Base-by-base conservation (phyloP, 2,329 filamentous ascomycete genomes). In the Monosporascus sp. region DNA sequence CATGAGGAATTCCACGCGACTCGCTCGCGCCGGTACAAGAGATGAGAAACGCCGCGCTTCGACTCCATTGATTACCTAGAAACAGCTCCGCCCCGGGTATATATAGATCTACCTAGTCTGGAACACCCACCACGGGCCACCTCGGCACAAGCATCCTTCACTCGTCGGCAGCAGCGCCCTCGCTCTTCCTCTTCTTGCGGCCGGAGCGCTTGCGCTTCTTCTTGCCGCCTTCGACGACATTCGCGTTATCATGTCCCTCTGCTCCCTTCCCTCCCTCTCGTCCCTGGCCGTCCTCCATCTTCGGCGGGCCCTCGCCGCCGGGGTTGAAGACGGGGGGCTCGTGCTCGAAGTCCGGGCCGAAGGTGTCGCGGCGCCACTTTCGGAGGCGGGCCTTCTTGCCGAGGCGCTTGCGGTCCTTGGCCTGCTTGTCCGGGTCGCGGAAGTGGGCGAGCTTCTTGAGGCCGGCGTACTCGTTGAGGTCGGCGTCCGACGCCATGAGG, bases 401-500 rank as follows among this genome's bases (percentile, higher is more conserved):
- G 31, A 97, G 79, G 63, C 83, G 81, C 78, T 96, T 96, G 74
- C 86, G 85, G 67, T 99, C 94, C 64, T 87, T 88, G 61, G 81
- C 80, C 79, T 97, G 97, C 80, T 95, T 94, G 64, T 92, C 89
- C 3, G 79, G 77, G 68, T 97, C 92, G 53, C 94, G 82, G 77
- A 94, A 99, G 5, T 89, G 79, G 5, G 93, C 92, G 55, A 97
- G 82, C 75, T 97, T 97, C 80, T 99, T 99, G 65, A 99, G 76
- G 7, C 94, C 93, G 5, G 87, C 93, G 66, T 88, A 99, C 60
- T 92, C 80, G 71, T 99, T 99, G 59, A 99, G 82, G 51, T 87
- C 85, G 47, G 84, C 77, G 73, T 99, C 94, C 45, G 87, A 88
- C 60, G 96, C 91, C 68, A 87, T 80, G 37, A 99, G 81, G 63